Evolutionary conservation across 140 eudicot genomes (phyloP), one percentile per base, ranked within the genome.

Genomic region (Ambrosia hybrid): DNA sequence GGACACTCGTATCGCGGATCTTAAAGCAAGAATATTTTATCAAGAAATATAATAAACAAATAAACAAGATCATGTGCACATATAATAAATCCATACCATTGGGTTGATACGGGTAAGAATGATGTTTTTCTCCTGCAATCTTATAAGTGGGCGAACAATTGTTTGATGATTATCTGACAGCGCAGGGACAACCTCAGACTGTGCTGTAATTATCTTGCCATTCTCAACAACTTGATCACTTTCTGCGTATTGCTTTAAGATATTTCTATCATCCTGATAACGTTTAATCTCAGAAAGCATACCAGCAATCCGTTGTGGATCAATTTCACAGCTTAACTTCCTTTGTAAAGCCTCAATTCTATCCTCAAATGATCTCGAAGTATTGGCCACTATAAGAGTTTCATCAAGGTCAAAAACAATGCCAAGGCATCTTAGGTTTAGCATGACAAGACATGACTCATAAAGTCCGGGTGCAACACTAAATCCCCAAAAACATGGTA

Each of bases 1-100:
- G 99, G 46, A 95, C 97, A 78, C 99, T 95, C 17, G 99, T 95
- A 81, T 95, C 99, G 74, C 99, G 99, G 55, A 88, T 91, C 99
- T 95, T 75, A 36, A 69, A 37, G 33, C 15, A 51, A 14, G 12
- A 57, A 53, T 33, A 5, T 15, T 52, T 0, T 8, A 26, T 15
- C 70, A 21, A 58, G 5, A 79, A 21, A 41, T 34, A 46, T 6
- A 48, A 57, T 53, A 14, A 33, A 65, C 48, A 71, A 71, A 41
- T 63, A 64, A 34, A 33, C 37, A 73, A 17, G 57, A 79, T 57
- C 53, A 51, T 1, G 68, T 33, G 6, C 17, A 41, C 17, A 49
- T 48, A 16, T 3, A 51, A 26, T 48, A 57, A n/a, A 37, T 6
- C 30, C 51, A 55, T 80, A 95, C 99, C 88, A 62, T 73, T 13